These are phyloP conservation scores for Diaporthe amygdali DNA, from an alignment of 2,329 filamentous ascomycete genomes.

Conservation along the genomic window DNA sequence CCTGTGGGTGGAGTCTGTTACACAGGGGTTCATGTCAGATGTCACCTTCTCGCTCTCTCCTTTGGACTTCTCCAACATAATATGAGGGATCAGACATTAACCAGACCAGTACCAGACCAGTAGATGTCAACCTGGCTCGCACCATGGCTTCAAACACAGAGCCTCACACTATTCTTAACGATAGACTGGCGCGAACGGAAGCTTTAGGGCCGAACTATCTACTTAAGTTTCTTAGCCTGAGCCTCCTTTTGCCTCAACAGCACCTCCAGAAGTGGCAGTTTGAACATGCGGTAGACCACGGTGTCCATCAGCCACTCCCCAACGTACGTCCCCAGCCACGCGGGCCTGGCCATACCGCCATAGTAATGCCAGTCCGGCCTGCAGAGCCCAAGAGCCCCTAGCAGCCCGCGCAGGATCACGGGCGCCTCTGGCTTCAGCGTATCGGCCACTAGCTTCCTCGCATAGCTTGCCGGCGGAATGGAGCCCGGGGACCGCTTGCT, in stretches of 20 bases:
- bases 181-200: not conserved
- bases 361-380: conserved; percentile 27
- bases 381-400: conserved; percentile 13
- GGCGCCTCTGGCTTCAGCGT: conserved; percentile 24
- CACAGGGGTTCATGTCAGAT: no score
- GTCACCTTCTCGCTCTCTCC: no score
- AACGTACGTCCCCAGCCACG: conserved; percentile 14
- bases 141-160: not conserved
- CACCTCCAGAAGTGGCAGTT: conserved; percentile 13
- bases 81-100: not conserved
- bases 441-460: conserved; percentile 10
- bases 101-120: not conserved
- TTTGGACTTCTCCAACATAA: no score
- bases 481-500: conserved; percentile 9
- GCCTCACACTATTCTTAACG: not conserved
- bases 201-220: not conserved
- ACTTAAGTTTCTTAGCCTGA: conserved; percentile 5
- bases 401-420: not conserved
- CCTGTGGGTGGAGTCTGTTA: no score
- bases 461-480: conserved; percentile 16
- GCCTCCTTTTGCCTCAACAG: conserved; percentile 16
- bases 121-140: not conserved
- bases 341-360: conserved; percentile 9
- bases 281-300: conserved; percentile 23
- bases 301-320: conserved; percentile 26